Evolutionary conservation across 805 yeast genomes (phyloP).

Genomic region (Cyberlindnera maclurae): DNA sequence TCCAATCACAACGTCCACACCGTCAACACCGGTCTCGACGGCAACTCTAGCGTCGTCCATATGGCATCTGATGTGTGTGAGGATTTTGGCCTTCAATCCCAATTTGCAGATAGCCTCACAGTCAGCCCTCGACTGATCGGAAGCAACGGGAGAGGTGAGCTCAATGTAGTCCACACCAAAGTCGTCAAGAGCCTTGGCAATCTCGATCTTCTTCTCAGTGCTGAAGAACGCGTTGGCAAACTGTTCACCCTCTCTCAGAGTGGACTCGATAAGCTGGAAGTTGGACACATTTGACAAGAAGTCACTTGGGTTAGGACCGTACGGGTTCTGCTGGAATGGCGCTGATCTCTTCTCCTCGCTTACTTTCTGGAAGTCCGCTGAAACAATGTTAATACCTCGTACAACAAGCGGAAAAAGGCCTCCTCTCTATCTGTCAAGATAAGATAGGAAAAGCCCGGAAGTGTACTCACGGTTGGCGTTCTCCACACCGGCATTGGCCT

Average conservation of each 20-base stretch:
- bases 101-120: slow-evolving; percentile 98
- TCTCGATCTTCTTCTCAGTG: slow-evolving; percentile 92
- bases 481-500: slow-evolving; percentile 16
- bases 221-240: slow-evolving; percentile 95
- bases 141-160: slow-evolving; percentile 95
- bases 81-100: slow-evolving; percentile 90
- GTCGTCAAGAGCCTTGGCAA: slow-evolving; percentile 94
- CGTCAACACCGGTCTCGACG: slow-evolving; percentile 97
- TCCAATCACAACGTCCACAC: slow-evolving; percentile 97
- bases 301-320: slow-evolving; percentile 94
- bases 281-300: slow-evolving; percentile 80
- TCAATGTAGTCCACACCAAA: slow-evolving; percentile 98
- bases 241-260: slow-evolving; percentile 97
- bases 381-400: slow-evolving; percentile 7
- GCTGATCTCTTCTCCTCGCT: slow-evolving; percentile 34
- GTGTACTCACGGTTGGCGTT: slow-evolving; percentile 6
- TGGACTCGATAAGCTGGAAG: slow-evolving; percentile 90
- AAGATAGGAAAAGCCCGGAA: neutral
- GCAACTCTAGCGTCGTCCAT: slow-evolving; percentile 98
- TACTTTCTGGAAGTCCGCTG: slow-evolving; percentile 34
- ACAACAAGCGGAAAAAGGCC: neutral
- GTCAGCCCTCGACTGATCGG: slow-evolving; percentile 86
- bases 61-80: slow-evolving; percentile 96
- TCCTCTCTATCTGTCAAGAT: neutral
- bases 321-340: slow-evolving; percentile 55